phyloP scores from a whole-genome alignment of 2,329 filamentous ascomycete genomes.

The Epicoccum nigrum region DNA sequence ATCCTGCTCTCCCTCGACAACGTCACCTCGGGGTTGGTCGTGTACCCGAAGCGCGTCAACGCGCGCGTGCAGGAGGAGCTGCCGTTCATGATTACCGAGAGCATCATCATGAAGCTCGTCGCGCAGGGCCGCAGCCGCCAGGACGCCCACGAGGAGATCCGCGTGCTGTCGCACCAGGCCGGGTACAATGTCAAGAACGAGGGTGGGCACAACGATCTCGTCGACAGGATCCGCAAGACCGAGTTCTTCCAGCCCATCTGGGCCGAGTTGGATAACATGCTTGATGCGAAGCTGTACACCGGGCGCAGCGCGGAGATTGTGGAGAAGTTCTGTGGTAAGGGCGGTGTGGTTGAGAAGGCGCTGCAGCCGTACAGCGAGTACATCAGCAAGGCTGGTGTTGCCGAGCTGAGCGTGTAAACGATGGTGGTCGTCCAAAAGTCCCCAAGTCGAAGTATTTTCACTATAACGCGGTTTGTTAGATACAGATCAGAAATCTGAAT shows the following conservation, averaged over 20 bases:
- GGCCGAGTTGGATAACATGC: slow-evolving; percentile 69
- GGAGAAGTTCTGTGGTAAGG: slow-evolving; percentile 30
- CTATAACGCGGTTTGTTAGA: slow-evolving; percentile 4
- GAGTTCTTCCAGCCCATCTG: slow-evolving; percentile 77
- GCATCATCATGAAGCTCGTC: slow-evolving; percentile 68
- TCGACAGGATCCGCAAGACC: slow-evolving; percentile 74
- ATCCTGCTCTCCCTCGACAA: slow-evolving; percentile 72
- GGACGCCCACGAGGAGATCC: slow-evolving; percentile 86
- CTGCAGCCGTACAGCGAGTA: slow-evolving; percentile 61
- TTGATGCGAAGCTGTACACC: slow-evolving; percentile 67
- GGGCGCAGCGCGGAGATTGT: slow-evolving; percentile 54
- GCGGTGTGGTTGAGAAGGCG: slow-evolving; percentile 35
- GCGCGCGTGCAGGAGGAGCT: slow-evolving; percentile 73
- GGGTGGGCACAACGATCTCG: slow-evolving; percentile 79
- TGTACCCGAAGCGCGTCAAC: slow-evolving; percentile 76
- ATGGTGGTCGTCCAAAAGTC: no score
- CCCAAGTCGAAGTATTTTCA: background rate
- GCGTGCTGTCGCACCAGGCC: slow-evolving; percentile 78
- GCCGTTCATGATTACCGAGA: slow-evolving; percentile 81
- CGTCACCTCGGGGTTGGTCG: slow-evolving; percentile 74
- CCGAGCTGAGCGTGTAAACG: slow-evolving; percentile 41
- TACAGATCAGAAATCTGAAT: background rate
- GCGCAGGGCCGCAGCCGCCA: slow-evolving; percentile 74
- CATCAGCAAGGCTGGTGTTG: slow-evolving; percentile 38
- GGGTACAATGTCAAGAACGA: slow-evolving; percentile 72